Evolutionary conservation across 225 moss, liverwort and hornwort genomes (phyloP), one percentile per base, ranked within the genome.

Genomic region (Marchantia paleacea): DNA sequence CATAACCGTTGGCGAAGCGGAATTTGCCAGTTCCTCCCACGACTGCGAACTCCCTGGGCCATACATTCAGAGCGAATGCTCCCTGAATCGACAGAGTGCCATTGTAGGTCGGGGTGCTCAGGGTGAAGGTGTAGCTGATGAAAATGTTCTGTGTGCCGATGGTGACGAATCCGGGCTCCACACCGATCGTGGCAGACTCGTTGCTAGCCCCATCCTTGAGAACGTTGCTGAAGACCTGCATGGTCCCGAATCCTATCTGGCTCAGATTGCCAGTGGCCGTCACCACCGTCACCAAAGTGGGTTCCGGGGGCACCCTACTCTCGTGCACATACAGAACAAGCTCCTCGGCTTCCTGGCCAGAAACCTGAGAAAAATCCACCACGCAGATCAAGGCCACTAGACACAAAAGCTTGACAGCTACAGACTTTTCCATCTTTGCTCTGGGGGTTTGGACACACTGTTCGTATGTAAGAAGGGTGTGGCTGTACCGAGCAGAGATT

Each of bases 21-120:
- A 83, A 83, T 8, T 49, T 14, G 7, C 83, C 79, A 7, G 83
- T 83, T 26, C 83, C 83, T 31, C 83, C 83, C 29, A 83, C 79
- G 11, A 82, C 78, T 10, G 82, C 82, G 8, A 82, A 14, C 30
- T 82, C 82, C 14, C 78, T 63, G 30, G 82, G 78, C 72, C 72
- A 72, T 8, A 51, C 69, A 9, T 71, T 77, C 9, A 72, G 52
- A 12, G 55, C 82, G 50, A 83, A 79, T 7, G 73, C 72, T 7
- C 83, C 83, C 72, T 75, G 73, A 12, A 83, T 72, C 0, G 73
- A 7, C 2, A 83, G 22, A 15, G 83, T 83, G 65, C 83, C 83
- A n/a, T 74, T 83, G 49, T 79, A 74, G 7, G 15, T 20, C 3
- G 78, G 47, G 57, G 31, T 82, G 61, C 1, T 78, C 8, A 82